Conservation (phyloP, 1,284 basidiomycete genomes). For the Wolfiporia cocos region DNA sequence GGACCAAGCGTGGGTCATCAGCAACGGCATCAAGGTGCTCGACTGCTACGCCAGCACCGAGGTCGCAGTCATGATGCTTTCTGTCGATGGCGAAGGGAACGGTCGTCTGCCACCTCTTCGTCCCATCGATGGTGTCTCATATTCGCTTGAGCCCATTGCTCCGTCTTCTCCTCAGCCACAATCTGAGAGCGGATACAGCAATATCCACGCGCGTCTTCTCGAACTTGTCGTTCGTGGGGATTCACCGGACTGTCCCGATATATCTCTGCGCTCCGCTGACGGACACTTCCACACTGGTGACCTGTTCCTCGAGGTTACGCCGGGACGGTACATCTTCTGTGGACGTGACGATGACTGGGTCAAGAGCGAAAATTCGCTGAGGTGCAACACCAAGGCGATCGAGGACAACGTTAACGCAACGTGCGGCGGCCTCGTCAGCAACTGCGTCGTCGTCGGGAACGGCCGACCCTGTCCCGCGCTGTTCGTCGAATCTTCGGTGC, state of each 20-base stretch:
- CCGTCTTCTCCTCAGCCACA: constrained; percentile 24
- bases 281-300: constrained; percentile 73
- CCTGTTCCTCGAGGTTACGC: constrained; percentile 53
- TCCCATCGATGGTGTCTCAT: constrained; percentile 50
- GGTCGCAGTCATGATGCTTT: constrained; percentile 58
- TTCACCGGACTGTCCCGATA: constrained; percentile 62
- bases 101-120: constrained; percentile 39
- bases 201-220: constrained; percentile 42
- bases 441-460: constrained; percentile 61
- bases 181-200: constrained; percentile 40
- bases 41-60: constrained; percentile 73
- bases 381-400: constrained; percentile 72
- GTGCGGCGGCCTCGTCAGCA: constrained; percentile 48
- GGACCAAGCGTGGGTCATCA: constrained; percentile 59
- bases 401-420: constrained; percentile 59
- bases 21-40: constrained; percentile 51
- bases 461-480: constrained; percentile 62
- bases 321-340: constrained; percentile 53
- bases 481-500: constrained; percentile 52
- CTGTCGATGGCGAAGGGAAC: constrained; percentile 22
- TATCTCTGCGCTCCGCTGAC: constrained; percentile 48
- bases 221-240: constrained; percentile 60
- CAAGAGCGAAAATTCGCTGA: constrained; percentile 65
- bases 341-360: constrained; percentile 77
- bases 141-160: constrained; percentile 51